Evolutionary conservation across 352 stramenopile genomes (phyloP), one percentile per base, ranked within the genome.

Genomic region (Globisporangium splendens): DNA sequence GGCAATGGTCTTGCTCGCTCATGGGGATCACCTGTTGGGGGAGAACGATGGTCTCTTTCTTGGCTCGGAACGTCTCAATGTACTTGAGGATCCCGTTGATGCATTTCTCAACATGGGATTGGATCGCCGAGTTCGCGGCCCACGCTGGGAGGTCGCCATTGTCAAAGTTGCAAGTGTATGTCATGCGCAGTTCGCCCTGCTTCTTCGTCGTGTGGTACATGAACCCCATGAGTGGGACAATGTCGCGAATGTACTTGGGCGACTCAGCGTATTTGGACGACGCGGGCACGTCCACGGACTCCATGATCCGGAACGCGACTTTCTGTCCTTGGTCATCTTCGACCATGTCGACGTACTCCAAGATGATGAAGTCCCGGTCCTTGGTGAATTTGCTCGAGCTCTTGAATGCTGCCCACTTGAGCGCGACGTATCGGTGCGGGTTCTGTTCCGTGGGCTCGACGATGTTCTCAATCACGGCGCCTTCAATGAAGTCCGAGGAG

Each of bases 301-400:
- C 73, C 79, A 92, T 91, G 62, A 95, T 81, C 28, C 83, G 81
- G 52, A 95, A 91, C 17, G 83, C 79, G 43, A 84, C 88, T 70
- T 91, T 91, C 61, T 91, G 77, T 21, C 85, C 85, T 60, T 92
- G 79, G 15, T 81, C 78, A 59, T 95, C 83, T 67, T 95, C 85
- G 61, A 95, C 89, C 81, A 95, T 84, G 66, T 93, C 85, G 43
- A 95, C 80, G 60, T 95, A 95, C 73, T 95, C 85, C 21, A 95
- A 72, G 61, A 95, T 88, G 49, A 89, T 69, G 38, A 93, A 77
- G 59, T 95, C 85, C 18, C 82, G 79, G 65, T 92, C 85, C 54
- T 88, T 89, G 17, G 72, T 75, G 66, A 91, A 91, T 41, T 78
- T 75, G 20, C 79, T 83, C 8, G 78, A 88, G 75, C 81, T 91